A percentile compares a stretch with the other conserved stretches of the same genome.
phyloP scores from a whole-genome alignment of 2,329 filamentous ascomycete genomes.

The Sphaerulina musiva region DNA sequence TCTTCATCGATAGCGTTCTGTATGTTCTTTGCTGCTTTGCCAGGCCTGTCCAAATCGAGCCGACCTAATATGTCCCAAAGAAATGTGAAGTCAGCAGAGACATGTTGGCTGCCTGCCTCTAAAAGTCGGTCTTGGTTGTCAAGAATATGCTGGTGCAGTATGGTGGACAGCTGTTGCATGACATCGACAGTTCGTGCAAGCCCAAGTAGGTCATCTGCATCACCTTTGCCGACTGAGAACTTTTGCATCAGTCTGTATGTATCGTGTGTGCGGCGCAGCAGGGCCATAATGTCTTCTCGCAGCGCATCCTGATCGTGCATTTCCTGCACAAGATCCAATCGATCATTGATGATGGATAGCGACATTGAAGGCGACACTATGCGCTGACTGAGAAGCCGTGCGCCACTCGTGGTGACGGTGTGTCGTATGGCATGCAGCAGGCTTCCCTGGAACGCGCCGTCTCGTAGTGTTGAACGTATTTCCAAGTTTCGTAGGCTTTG shows the following conservation, averaged over 20 bases:
- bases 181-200: constrained; percentile 74
- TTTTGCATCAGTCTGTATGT: constrained; percentile 87
- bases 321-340: constrained; percentile 73
- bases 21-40: constrained; percentile 64
- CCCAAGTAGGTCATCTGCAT: constrained; percentile 80
- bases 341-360: constrained; percentile 65
- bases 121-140: constrained; percentile 23
- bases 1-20: constrained; percentile 83
- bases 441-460: constrained; percentile 72
- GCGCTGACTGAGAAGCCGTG: constrained; percentile 75
- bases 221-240: constrained; percentile 85
- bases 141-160: constrained; percentile 36
- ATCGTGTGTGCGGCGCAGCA: constrained; percentile 73
- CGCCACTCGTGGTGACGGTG: constrained; percentile 87
- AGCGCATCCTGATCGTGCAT: constrained; percentile 63
- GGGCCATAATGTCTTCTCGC: constrained; percentile 59
- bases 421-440: constrained; percentile 81
- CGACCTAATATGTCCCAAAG: constrained; percentile 42
- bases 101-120: constrained; percentile 29
- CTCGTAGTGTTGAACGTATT: constrained; percentile 76
- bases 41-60: constrained; percentile 61
- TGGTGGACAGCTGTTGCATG: constrained; percentile 57
- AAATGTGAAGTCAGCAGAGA: constrained; percentile 18
- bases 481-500: constrained; percentile 86
- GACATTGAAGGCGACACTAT: constrained; percentile 87